A percentile compares a stretch with the other conserved stretches of the same genome.
phyloP scores from a whole-genome alignment of 2,329 filamentous ascomycete genomes.

The Pyrenophora tritici-repentis region DNA sequence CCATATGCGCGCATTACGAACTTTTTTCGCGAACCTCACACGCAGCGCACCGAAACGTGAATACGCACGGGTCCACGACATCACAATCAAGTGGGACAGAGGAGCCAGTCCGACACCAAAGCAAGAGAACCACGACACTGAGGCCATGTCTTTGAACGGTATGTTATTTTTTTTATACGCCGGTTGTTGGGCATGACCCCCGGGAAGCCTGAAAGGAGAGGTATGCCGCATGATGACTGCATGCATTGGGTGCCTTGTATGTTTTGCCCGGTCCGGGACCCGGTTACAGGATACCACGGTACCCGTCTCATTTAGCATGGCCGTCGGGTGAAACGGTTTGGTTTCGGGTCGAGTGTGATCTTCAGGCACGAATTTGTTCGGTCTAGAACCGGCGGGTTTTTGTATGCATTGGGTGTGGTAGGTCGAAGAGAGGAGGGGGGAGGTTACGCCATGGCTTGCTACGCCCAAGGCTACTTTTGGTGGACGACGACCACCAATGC shows the following conservation, averaged over 20 bases:
- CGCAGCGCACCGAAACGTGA: conserved; percentile 14
- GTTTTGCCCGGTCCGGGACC: background rate
- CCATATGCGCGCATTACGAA: conserved; percentile 11
- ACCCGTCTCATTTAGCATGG: background rate
- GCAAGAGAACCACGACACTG: conserved; percentile 5
- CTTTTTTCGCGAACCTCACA: background rate
- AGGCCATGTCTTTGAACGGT: conserved; percentile 17
- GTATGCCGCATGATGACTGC: too few relatives aligned
- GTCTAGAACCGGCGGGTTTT: too few relatives aligned
- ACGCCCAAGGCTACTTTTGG: background rate
- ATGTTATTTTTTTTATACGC: background rate
- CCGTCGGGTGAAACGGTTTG: too few relatives aligned
- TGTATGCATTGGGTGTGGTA: too few relatives aligned
- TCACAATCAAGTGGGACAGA: conserved; percentile 15
- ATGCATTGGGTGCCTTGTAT: background rate
- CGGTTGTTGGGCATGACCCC: too few relatives aligned
- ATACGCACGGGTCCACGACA: conserved; percentile 41
- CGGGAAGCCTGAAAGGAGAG: too few relatives aligned
- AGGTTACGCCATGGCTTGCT: background rate
- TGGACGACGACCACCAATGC: too few relatives aligned
- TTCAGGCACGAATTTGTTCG: too few relatives aligned
- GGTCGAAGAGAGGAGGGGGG: background rate
- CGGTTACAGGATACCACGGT: background rate
- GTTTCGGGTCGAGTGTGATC: too few relatives aligned
- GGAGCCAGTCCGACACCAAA: background rate